A percentile compares a stretch with the other conserved stretches of the same genome.
Evolutionary conservation across 2,329 filamentous ascomycete species (phyloP).

Genomic region (Apiospora sp.): DNA sequence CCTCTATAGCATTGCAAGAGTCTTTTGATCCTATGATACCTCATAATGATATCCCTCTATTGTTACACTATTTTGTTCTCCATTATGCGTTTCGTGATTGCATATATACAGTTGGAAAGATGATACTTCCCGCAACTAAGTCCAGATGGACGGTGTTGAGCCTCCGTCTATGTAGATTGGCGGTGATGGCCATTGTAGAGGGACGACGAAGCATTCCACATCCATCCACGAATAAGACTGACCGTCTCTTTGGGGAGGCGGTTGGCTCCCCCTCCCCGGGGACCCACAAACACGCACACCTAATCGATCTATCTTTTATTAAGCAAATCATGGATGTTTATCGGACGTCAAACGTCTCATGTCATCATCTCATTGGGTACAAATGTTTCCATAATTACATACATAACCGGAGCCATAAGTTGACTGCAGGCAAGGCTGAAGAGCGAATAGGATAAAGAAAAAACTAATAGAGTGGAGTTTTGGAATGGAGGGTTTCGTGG

Average conservation of each 20-base stretch:
- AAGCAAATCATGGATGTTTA: background rate
- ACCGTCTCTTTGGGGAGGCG: background rate
- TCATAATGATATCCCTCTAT: conserved; percentile 10
- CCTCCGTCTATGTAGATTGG: too few species aligned
- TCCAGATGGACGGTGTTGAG: too few species aligned
- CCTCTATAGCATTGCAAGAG: conserved; percentile 4
- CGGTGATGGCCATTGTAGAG: background rate
- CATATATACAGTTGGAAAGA: background rate
- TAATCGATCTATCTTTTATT: background rate
- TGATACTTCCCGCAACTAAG: background rate
- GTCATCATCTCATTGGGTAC: background rate
- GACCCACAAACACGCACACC: background rate
- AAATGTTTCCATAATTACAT: background rate
- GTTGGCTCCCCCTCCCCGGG: too few species aligned
- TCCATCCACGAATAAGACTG: background rate
- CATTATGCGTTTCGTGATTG: background rate
- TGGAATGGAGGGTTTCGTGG: background rate
- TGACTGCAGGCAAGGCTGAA: background rate
- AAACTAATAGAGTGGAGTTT: background rate
- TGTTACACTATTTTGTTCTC: background rate
- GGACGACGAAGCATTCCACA: background rate
- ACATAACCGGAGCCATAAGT: background rate
- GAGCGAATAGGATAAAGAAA: background rate
- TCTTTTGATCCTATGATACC: conserved; percentile 16
- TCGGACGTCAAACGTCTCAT: background rate